Conservation (phyloP, 768 basidiomycete genomes). For the Suillus placidus region DNA sequence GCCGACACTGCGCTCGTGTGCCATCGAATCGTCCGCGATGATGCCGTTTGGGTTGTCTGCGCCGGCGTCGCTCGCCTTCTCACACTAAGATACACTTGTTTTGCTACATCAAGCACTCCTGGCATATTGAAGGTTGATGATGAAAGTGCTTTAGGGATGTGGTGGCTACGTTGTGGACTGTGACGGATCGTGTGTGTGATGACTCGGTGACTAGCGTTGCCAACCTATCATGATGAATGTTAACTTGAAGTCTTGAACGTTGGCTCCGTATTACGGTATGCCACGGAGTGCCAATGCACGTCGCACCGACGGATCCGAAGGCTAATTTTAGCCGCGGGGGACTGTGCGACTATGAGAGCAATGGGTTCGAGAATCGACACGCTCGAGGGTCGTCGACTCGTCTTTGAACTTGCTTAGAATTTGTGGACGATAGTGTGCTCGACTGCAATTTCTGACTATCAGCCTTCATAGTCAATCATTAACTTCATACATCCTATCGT, state of each 20-base stretch:
- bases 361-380: not conserved
- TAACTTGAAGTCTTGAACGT: not conserved
- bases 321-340: not conserved
- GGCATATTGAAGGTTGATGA: not conserved
- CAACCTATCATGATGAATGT: no score
- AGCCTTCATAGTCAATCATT: not conserved
- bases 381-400: not conserved
- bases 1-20: not conserved
- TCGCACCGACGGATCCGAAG: not conserved
- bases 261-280: not conserved
- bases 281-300: not conserved
- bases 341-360: not conserved
- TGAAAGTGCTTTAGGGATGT: not conserved
- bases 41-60: not conserved
- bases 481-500: no score
- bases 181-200: not conserved
- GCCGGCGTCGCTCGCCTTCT: not conserved
- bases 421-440: not conserved
- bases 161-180: not conserved
- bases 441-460: not conserved
- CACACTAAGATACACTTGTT: not conserved
- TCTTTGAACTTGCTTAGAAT: not conserved
- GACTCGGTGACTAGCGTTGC: not conserved
- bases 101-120: not conserved
- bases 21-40: not conserved